Evolutionary conservation across 306 rosid genomes (phyloP).

Genomic region (Ziziphus jujuba): DNA sequence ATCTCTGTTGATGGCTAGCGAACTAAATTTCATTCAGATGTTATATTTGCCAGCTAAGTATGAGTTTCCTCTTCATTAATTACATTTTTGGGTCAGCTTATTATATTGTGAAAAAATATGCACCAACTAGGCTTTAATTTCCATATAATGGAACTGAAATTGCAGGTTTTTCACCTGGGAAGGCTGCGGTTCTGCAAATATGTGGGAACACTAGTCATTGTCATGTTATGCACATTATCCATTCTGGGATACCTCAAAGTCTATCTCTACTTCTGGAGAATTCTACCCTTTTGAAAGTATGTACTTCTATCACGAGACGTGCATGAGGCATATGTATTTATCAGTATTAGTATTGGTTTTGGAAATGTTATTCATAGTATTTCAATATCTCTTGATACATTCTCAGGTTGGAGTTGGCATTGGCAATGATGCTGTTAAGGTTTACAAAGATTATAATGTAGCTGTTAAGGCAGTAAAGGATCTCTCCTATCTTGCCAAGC

Average conservation of each 20-base stretch:
- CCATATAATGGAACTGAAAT: background rate
- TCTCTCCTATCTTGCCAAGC: slow-evolving; percentile 64
- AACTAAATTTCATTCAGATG: background rate
- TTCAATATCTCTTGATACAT: slow-evolving; percentile 19
- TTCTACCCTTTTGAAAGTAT: slow-evolving; percentile 65
- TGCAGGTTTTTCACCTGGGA: slow-evolving; percentile 78
- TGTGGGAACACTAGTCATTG: slow-evolving; percentile 55
- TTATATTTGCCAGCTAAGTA: background rate
- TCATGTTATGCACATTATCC: slow-evolving; percentile 79
- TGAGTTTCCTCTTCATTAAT: background rate
- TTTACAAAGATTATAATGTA: slow-evolving; percentile 66
- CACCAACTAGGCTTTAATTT: slow-evolving; percentile 16
- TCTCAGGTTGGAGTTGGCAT: slow-evolving; percentile 85
- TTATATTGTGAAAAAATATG: background rate
- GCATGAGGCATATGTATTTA: background rate
- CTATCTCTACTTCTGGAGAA: slow-evolving; percentile 74
- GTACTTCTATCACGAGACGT: slow-evolving; percentile 5
- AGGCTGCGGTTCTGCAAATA: slow-evolving; percentile 89
- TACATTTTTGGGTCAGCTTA: background rate
- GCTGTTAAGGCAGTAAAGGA: slow-evolving; percentile 66
- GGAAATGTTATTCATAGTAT: background rate
- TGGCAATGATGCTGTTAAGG: slow-evolving; percentile 61
- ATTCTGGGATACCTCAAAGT: slow-evolving; percentile 78
- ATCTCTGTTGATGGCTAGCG: too few relatives aligned
- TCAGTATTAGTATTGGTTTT: background rate